Conservation (phyloP, 257 asterid genomes). For the Agastache rugosa region DNA sequence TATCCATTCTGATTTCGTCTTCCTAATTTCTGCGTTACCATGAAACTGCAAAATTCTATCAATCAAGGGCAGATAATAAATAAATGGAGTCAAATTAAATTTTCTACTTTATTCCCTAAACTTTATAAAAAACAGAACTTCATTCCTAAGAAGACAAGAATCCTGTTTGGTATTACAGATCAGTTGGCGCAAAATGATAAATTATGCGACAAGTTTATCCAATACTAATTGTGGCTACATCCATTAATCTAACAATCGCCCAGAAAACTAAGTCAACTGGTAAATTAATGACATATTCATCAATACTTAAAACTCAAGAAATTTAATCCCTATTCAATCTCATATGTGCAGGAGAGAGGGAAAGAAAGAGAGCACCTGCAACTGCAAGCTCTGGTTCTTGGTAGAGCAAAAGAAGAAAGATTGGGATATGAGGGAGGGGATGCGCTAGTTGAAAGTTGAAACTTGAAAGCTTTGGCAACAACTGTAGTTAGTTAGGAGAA, state of each 20-base stretch:
- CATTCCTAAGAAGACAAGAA: constrained; percentile 5
- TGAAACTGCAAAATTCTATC: constrained; percentile 15
- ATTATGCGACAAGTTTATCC: neutral
- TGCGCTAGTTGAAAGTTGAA: neutral
- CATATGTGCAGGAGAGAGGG: constrained; percentile 1
- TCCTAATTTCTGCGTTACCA: neutral
- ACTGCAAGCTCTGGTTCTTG: constrained; percentile 6
- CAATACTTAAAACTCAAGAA: constrained; percentile 9
- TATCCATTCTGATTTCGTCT: constrained; percentile 6
- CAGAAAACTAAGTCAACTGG: constrained; percentile 18
- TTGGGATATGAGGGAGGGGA: neutral
- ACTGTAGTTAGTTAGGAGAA: neutral
- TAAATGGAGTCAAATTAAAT: constrained; percentile 1
- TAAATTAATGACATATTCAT: neutral
- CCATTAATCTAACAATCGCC: constrained; percentile 11
- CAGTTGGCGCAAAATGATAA: constrained; percentile 17
- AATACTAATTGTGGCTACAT: neutral
- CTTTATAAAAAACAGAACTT: neutral
- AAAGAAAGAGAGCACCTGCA: constrained; percentile 29
- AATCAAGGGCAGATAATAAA: constrained; percentile 1
- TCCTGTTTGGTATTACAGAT: neutral
- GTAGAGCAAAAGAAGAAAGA: neutral
- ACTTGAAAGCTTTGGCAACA: constrained; percentile 21
- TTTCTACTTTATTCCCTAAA: too few species aligned
- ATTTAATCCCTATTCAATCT: constrained; percentile 12